Evolutionary conservation across 495 filamentous ascomycete species (phyloP).

Genomic region (Penicillium angulare): DNA sequence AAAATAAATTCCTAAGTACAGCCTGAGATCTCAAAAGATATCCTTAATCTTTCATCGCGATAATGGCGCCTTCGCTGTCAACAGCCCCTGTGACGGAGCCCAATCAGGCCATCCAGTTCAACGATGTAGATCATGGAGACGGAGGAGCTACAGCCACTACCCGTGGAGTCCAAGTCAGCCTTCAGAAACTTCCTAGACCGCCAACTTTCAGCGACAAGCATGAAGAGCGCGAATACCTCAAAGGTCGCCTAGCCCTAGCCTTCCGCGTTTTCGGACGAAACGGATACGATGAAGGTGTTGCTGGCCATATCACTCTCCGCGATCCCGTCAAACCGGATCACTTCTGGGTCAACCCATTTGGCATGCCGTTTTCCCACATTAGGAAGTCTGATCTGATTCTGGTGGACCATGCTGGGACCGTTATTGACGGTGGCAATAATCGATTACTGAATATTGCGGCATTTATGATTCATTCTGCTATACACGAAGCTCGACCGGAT

Average conservation of each 20-base stretch:
- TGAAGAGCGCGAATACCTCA: constrained; percentile 55
- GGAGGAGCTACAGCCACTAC: too few species aligned
- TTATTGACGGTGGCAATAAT: constrained; percentile 40
- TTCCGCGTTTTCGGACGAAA: constrained; percentile 57
- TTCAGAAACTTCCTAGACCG: too few species aligned
- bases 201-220: too few species aligned
- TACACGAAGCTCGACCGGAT: constrained; percentile 29
- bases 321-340: constrained; percentile 48
- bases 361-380: background rate
- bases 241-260: constrained; percentile 59
- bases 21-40: too few species aligned
- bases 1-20: too few species aligned
- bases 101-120: too few species aligned
- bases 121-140: too few species aligned
- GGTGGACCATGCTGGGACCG: constrained; percentile 20
- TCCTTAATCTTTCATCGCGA: too few species aligned
- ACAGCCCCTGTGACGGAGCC: too few species aligned
- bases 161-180: too few species aligned
- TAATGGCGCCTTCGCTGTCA: too few species aligned
- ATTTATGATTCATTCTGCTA: constrained; percentile 52
- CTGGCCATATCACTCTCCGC: constrained; percentile 63
- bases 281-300: constrained; percentile 62
- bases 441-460: constrained; percentile 59
- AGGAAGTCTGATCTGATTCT: constrained; percentile 26
- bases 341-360: constrained; percentile 3